Percentiles rank a stretch among this genome's conserved stretches.
Conservation (phyloP, 176 grass and related monocot genomes). For the Calamus simplicifolius region DNA sequence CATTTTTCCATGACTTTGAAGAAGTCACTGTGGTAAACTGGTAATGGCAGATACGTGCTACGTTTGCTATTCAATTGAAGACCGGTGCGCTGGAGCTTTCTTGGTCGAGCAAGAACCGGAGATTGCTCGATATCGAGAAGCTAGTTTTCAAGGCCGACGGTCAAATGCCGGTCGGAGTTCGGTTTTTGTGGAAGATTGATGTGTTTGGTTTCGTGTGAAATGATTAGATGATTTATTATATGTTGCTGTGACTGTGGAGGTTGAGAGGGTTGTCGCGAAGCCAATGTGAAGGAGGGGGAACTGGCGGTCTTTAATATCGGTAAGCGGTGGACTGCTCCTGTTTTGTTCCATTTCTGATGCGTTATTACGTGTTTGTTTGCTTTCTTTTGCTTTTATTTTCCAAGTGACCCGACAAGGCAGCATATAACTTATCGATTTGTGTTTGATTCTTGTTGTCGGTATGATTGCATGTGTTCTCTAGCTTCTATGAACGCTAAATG, state of each 20-base stretch:
- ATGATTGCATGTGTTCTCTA: too few relatives aligned
- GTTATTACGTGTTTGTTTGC: too few relatives aligned
- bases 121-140: conserved; percentile 87
- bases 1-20: too few relatives aligned
- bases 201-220: background rate
- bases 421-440: too few relatives aligned
- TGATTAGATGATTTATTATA: conserved; percentile 5
- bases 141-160: conserved; percentile 67
- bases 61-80: conserved; percentile 49
- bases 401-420: too few relatives aligned
- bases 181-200: background rate
- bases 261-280: conserved; percentile 57
- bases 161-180: conserved; percentile 27
- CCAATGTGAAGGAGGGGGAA: conserved; percentile 47
- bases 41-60: conserved; percentile 59
- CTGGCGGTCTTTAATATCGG: conserved; percentile 78
- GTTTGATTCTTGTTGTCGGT: too few relatives aligned
- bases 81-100: conserved; percentile 16
- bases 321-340: conserved; percentile 11
- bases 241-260: conserved; percentile 58
- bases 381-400: too few relatives aligned
- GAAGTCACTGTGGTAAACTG: background rate
- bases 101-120: conserved; percentile 52
- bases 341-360: background rate
- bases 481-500: too few relatives aligned